Evolutionary conservation across 306 rosid species (phyloP), one percentile per base, ranked within the genome.

Genomic region (Vicia faba): DNA sequence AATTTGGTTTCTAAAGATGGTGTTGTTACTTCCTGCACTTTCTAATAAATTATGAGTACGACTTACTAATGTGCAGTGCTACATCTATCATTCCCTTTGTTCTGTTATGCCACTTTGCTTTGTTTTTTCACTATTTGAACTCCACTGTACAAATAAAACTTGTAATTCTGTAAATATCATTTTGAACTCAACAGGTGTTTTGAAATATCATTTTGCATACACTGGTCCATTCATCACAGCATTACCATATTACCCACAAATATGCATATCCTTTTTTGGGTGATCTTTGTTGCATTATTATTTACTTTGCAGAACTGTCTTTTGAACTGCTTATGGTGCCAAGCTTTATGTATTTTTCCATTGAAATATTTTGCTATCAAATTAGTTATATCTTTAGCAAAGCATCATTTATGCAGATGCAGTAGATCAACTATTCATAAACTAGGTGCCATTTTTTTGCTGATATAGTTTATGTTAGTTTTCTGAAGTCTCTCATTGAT

Each of bases 361-460:
- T 62, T 49, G 29, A 71, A 49, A 75, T 71, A 11, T 35, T 66
- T 71, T 68, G n/a, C 45, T 56, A 16, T 75, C 62, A 28, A 59
- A 65, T 45, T 71, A 23, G 13, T 71, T 44, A 36, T 25, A 18
- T 35, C 61, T 59, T 8, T 36, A 68, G 62, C 60, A 62, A 51
- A 68, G 56, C 54, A 62, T 46, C 56, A 25, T 33, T 23, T 46
- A 49, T 72, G 74, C 60, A 72, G 33, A 44, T 61, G n/a, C 39
- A 68, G 66, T 51, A 63, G 54, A 29, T 64, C 11, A 50, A 50
- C 57, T 58, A 55, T 43, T 76, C 67, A 8, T 48, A 69, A 64
- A 43, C 40, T 77, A 43, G 45, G 61, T 54, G 70, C 39, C 73
- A 26, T 45, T 76, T 46, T 49, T 40, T 40, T 56, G 50, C 45